Base-by-base conservation (phyloP, 2,329 filamentous ascomycete genomes). In the Paraphoma sp. region DNA sequence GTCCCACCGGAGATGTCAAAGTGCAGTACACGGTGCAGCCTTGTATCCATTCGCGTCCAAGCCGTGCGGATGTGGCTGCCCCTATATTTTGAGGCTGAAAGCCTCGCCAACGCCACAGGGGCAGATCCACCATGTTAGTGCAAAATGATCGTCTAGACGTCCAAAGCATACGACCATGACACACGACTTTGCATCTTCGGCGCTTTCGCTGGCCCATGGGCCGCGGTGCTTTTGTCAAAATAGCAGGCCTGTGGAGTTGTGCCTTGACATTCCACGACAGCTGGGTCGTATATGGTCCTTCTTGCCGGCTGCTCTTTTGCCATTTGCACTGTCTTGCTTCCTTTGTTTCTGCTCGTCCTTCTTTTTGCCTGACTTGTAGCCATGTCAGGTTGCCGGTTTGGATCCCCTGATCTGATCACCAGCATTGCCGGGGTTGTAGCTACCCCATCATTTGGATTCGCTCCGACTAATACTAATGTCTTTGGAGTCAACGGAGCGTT, bases 381-480 rank as follows among this genome's bases (percentile, higher is more conserved):
- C 33, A 65, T 65, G 60, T 45, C 58, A 31, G 36, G 23, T 23
- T 65, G 63, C 49, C 52, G 48, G 30, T 65, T 65, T 49, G 58
- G 52, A 28, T 65, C 63, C 44, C 60, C 63, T 2, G 56, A 57
- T 45, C 58, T 65, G 18, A 53, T 62, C 18, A 65, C 60, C 3
- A 60, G 56, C 12, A 14, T 62, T 14, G 31, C 58, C 17, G 56
- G 56, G 16, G 51, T 41, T 1, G 38, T 40, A 18, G 60, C 58
- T 8, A 44, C 54, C 16, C 63, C 63, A 16, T 60, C 63, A 1
- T 65, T 65, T 45, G 63, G 60, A 12, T 65, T 65, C 33, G 48
- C 57, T 46, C 43, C 54, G 11, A 45, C 60, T 6, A 63, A 65
- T 23, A 41, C 48, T 23, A 55, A 60, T 23, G 62, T 56, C 40